Evolutionary conservation across 225 moss, liverwort and hornwort species (phyloP).

Genomic region (Takakia lepidozioides): DNA sequence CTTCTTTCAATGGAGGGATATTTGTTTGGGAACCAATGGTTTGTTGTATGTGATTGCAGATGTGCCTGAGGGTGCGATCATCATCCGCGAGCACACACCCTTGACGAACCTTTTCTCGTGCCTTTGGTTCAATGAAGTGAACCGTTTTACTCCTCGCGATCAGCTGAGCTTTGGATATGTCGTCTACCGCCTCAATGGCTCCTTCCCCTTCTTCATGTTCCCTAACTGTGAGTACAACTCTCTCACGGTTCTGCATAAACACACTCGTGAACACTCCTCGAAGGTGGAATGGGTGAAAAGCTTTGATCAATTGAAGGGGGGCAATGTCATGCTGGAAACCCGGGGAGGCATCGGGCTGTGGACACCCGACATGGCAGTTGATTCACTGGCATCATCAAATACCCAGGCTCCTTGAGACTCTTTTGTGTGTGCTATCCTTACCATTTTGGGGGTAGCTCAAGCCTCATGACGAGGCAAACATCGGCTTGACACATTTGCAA

Average conservation of each 20-base stretch:
- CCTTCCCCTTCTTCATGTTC: constrained; percentile 35
- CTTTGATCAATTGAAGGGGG: constrained; percentile 18
- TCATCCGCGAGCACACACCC: constrained; percentile 35
- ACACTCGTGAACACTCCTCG: constrained; percentile 40
- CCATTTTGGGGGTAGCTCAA: too few relatives aligned
- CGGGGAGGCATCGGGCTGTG: constrained; percentile 6
- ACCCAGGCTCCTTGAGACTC: too few relatives aligned
- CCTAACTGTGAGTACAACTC: constrained; percentile 44
- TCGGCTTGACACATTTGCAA: too few relatives aligned
- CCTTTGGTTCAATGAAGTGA: constrained; percentile 46
- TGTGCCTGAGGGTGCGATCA: constrained; percentile 39
- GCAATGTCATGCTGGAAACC: background rate
- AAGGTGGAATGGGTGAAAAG: constrained; percentile 36
- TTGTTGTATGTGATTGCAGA: constrained; percentile 15
- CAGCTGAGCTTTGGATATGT: constrained; percentile 39
- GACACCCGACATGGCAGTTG: background rate
- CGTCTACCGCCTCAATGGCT: constrained; percentile 14
- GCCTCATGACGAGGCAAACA: too few relatives aligned
- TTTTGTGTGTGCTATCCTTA: too few relatives aligned
- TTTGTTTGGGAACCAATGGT: too few relatives aligned
- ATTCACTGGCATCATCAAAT: too few relatives aligned
- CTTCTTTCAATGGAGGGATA: too few relatives aligned
- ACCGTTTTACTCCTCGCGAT: constrained; percentile 39
- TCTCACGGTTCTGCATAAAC: constrained; percentile 26
- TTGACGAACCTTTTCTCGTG: constrained; percentile 39